Conservation (phyloP, 495 filamentous ascomycete species). For the Apodospora peruviana region DNA sequence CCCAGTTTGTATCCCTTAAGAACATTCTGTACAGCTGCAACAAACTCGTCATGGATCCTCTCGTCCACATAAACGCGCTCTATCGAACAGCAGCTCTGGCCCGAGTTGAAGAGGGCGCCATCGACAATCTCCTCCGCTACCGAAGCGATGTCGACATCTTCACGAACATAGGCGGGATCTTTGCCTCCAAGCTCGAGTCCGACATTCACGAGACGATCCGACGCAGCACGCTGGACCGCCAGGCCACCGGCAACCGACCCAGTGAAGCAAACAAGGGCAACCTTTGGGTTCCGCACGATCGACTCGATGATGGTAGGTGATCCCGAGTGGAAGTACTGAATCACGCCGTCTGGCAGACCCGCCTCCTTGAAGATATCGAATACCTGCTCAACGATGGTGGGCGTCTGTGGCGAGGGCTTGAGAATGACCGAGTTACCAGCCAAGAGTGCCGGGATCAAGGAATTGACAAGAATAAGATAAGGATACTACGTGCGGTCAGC, state of each 20-base stretch:
- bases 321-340: conserved; percentile 87
- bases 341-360: conserved; percentile 70
- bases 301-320: conserved; percentile 63
- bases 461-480: conserved; percentile 86
- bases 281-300: conserved; percentile 64
- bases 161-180: conserved; percentile 83
- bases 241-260: conserved; percentile 87
- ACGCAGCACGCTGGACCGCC: conserved; percentile 75
- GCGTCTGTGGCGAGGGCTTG: conserved; percentile 91
- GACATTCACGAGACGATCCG: conserved; percentile 74
- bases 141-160: conserved; percentile 83
- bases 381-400: conserved; percentile 80
- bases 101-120: conserved; percentile 92
- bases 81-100: conserved; percentile 91
- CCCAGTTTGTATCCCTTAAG: conserved; percentile 83
- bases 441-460: conserved; percentile 79
- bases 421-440: conserved; percentile 85
- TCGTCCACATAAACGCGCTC: conserved; percentile 91
- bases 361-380: conserved; percentile 68
- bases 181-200: conserved; percentile 89
- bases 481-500: conserved; percentile 60
- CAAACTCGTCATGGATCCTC: conserved; percentile 71
- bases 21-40: conserved; percentile 74
- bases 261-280: conserved; percentile 81
- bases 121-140: conserved; percentile 90